phyloP scores from a whole-genome alignment of 23 red algal species.

The Gracilaria caudata region DNA sequence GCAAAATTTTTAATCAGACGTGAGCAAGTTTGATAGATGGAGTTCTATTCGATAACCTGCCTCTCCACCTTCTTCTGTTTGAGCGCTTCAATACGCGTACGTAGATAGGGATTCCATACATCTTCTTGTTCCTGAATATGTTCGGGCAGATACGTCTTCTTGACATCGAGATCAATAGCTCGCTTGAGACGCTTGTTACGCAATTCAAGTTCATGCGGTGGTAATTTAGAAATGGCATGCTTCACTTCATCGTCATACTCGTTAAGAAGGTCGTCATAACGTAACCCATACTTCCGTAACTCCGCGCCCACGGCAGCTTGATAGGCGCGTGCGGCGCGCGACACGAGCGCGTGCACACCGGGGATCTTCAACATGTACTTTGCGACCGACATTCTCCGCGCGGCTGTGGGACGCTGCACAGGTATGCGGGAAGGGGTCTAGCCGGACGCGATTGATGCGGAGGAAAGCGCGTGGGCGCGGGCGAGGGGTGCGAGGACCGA shows the following conservation, averaged over 20 bases:
- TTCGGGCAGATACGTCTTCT: slow-evolving; percentile 89
- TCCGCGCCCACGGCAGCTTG: slow-evolving; percentile 70
- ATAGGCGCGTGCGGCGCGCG: slow-evolving; percentile 63
- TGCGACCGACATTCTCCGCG: slow-evolving; percentile 42
- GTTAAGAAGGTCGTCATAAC: slow-evolving; percentile 96
- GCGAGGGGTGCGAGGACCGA: neutral
- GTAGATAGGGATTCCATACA: slow-evolving; percentile 96
- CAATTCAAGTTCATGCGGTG: slow-evolving; percentile 80
- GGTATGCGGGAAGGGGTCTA: neutral
- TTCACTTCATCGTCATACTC: slow-evolving; percentile 92
- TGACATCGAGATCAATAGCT: slow-evolving; percentile 93
- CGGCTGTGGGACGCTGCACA: neutral
- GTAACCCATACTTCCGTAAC: slow-evolving; percentile 81
- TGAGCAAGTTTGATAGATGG: neutral
- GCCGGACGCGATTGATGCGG: neutral
- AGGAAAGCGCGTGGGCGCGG: neutral
- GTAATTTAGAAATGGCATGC: slow-evolving; percentile 74
- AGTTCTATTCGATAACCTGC: slow-evolving; percentile 46
- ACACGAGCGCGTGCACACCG: slow-evolving; percentile 48
- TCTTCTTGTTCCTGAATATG: slow-evolving; percentile 86
- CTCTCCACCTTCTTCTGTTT: slow-evolving; percentile 74
- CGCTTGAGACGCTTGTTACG: slow-evolving; percentile 95
- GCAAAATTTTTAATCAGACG: slow-evolving; percentile 36
- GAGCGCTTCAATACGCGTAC: slow-evolving; percentile 69
- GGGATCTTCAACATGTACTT: slow-evolving; percentile 72